phyloP scores from a whole-genome alignment of 2,329 filamentous ascomycete species.

The Bipolaris gigantea region DNA sequence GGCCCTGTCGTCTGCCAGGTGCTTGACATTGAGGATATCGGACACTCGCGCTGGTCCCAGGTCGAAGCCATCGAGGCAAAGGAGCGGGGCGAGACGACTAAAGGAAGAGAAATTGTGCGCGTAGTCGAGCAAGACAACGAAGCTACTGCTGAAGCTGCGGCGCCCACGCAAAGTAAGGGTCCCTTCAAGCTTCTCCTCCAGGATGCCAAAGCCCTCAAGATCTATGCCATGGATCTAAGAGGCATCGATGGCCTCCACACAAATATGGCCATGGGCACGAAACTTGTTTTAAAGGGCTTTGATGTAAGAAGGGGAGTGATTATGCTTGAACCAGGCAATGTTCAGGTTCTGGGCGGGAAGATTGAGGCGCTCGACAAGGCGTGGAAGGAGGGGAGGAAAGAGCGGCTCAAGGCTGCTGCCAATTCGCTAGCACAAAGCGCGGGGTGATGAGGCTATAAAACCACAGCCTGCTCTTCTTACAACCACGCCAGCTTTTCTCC shows the following conservation, averaged over 20 bases:
- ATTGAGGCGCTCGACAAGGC: constrained; percentile 77
- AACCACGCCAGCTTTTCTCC: not conserved
- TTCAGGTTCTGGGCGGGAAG: constrained; percentile 81
- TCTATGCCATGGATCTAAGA: constrained; percentile 73
- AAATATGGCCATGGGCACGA: constrained; percentile 75
- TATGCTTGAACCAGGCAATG: constrained; percentile 71
- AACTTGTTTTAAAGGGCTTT: constrained; percentile 70
- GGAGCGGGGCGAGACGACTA: constrained; percentile 71
- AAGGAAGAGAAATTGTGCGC: constrained; percentile 80
- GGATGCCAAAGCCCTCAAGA: constrained; percentile 67
- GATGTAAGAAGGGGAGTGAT: constrained; percentile 74
- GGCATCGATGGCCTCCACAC: constrained; percentile 67
- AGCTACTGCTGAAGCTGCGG: constrained; percentile 27
- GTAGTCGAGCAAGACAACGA: constrained; percentile 60
- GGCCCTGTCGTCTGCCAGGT: constrained; percentile 76
- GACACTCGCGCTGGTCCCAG: constrained; percentile 80
- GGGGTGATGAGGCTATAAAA: not conserved
- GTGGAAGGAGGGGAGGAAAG: constrained; percentile 74
- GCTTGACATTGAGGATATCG: constrained; percentile 82
- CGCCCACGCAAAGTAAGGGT: constrained; percentile 49
- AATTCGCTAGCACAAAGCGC: constrained; percentile 7
- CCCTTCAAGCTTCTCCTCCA: constrained; percentile 84
- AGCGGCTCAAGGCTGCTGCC: constrained; percentile 65
- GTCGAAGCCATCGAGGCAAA: constrained; percentile 77
- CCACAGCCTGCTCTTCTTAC: not conserved